phyloP scores from a whole-genome alignment of 768 basidiomycete genomes.

The Xerocomus potaroensis region DNA sequence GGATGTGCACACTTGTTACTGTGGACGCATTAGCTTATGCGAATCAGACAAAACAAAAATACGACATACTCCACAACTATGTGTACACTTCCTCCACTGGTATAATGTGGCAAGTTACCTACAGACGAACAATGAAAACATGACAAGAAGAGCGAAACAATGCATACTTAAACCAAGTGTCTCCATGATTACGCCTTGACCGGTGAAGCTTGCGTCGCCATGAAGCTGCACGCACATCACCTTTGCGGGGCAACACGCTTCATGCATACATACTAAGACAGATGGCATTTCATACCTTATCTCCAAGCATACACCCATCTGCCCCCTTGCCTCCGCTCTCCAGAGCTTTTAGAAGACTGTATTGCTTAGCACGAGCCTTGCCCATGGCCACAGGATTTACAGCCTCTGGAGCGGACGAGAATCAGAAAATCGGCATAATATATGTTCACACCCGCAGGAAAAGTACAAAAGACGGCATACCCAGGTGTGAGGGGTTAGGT shows the following conservation, averaged over 20 bases:
- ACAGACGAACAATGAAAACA: background rate
- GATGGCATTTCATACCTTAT: constrained; percentile 20
- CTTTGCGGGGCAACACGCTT: constrained; percentile 36
- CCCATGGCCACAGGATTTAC: constrained; percentile 85
- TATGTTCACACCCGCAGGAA: background rate
- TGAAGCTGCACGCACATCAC: constrained; percentile 90
- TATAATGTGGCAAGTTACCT: constrained; percentile 90
- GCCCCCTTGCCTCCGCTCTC: constrained; percentile 29
- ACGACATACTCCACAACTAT: constrained; percentile 80
- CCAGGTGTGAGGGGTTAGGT: constrained; percentile 77
- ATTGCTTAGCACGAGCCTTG: constrained; percentile 89
- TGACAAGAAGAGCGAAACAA: background rate
- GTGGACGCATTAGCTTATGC: background rate
- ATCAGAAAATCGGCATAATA: background rate
- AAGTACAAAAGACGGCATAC: constrained; percentile 27
- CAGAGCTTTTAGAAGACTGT: constrained; percentile 66
- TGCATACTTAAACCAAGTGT: constrained; percentile 71
- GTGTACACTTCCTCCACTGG: constrained; percentile 86
- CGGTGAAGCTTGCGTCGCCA: constrained; percentile 88
- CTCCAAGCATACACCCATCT: constrained; percentile 29
- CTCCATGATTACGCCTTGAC: constrained; percentile 91
- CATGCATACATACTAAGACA: background rate
- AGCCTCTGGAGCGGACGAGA: constrained; percentile 50
- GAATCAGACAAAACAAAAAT: background rate
- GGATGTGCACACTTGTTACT: constrained; percentile 52